Evolutionary conservation across 2,329 filamentous ascomycete species (phyloP).

Genomic region (Mariannaea elegans): DNA sequence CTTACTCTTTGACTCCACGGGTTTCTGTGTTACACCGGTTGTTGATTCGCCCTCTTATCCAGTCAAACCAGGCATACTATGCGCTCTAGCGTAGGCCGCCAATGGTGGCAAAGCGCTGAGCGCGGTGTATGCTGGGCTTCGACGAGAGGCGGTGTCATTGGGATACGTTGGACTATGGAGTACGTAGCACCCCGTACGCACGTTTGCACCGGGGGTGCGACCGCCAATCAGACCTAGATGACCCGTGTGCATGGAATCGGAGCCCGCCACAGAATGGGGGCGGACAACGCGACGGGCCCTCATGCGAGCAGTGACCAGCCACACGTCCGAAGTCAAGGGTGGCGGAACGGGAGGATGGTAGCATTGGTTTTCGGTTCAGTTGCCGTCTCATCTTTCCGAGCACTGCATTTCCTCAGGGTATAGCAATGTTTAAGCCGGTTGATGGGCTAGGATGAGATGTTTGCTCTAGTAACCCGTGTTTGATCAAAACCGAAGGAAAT

Average conservation of each 20-base stretch:
- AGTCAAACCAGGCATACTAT: constrained; percentile 28
- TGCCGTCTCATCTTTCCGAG: constrained; percentile 20
- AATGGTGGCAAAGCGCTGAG: constrained; percentile 33
- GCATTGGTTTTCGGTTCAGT: constrained; percentile 5
- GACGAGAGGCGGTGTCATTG: constrained; percentile 25
- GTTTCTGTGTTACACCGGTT: constrained; percentile 21
- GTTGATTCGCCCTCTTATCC: constrained; percentile 22
- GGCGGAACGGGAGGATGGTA: not conserved
- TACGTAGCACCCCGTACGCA: not conserved
- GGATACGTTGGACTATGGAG: constrained; percentile 15
- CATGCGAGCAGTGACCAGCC: constrained; percentile 27
- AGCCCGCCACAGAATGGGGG: constrained; percentile 31
- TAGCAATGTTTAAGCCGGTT: not conserved
- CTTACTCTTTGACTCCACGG: constrained; percentile 19
- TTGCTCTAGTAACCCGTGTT: constrained; percentile 6
- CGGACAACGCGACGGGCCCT: constrained; percentile 25
- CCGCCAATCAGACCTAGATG: constrained; percentile 41
- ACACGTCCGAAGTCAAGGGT: constrained; percentile 17
- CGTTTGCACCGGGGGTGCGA: constrained; percentile 29
- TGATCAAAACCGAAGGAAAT: constrained; percentile 9
- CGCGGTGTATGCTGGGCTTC: constrained; percentile 30
- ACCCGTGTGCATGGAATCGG: constrained; percentile 37
- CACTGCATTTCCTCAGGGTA: constrained; percentile 9
- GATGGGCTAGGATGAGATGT: constrained; percentile 8
- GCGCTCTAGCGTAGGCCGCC: constrained; percentile 37